phyloP scores from a whole-genome alignment of 805 yeast species.

The Deakozyma indianensis region DNA sequence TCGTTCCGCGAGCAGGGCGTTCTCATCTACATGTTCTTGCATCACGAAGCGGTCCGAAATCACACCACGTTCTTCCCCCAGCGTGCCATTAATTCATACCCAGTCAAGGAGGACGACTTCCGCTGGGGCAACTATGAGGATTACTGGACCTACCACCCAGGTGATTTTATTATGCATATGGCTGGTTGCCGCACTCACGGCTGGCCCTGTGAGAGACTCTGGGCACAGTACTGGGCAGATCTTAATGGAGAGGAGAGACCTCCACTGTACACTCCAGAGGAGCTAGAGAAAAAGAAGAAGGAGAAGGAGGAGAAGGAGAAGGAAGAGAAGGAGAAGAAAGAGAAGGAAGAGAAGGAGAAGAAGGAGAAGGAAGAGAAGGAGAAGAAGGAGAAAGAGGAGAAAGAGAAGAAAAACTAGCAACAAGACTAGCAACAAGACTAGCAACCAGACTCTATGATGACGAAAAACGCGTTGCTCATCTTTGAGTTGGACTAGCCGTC shows the following conservation, averaged over 20 bases:
- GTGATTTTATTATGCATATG: conserved; percentile 88
- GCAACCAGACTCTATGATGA: background rate
- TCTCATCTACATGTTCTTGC: conserved; percentile 62
- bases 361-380: background rate
- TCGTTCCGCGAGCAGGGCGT: conserved; percentile 97
- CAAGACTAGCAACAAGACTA: background rate
- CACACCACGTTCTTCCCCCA: conserved; percentile 76
- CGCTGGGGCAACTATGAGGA: conserved; percentile 66
- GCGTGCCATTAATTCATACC: conserved; percentile 77
- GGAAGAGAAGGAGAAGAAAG: background rate
- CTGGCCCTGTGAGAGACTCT: background rate
- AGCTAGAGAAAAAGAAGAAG: background rate
- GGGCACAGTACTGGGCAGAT: background rate
- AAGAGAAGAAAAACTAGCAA: background rate
- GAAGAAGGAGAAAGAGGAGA: background rate
- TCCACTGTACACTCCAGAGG: background rate
- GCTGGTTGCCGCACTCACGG: conserved; percentile 61
- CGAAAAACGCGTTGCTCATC: too few relatives aligned
- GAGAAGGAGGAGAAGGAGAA: background rate
- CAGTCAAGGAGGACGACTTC: conserved; percentile 92
- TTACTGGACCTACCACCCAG: conserved; percentile 60
- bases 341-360: background rate
- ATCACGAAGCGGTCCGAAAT: conserved; percentile 84
- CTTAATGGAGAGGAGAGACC: background rate
- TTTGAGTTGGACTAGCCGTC: too few relatives aligned